A percentile compares a stretch with the other conserved stretches of the same genome.
Evolutionary conservation across 2,329 filamentous ascomycete genomes (phyloP).

Genomic region (Colletotrichum aenigma): DNA sequence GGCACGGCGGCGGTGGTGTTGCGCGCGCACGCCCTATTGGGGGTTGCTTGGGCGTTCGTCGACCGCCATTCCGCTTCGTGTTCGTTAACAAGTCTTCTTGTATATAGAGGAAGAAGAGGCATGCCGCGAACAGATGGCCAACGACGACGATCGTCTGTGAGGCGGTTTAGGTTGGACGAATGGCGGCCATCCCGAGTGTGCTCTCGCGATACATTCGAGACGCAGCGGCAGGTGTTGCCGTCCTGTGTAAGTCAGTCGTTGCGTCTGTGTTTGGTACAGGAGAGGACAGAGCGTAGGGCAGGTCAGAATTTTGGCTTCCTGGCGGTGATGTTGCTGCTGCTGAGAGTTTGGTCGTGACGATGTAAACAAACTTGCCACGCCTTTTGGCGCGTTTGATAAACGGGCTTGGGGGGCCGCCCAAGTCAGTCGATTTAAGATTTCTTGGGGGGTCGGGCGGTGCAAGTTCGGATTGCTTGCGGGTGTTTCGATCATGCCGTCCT

Average conservation of each 20-base stretch:
- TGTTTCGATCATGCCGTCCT: neutral
- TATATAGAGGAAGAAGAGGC: neutral
- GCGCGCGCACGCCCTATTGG: neutral
- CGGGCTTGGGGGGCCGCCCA: neutral
- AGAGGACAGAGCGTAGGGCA: neutral
- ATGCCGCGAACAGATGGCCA: neutral
- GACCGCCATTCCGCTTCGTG: neutral
- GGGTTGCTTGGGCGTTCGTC: neutral
- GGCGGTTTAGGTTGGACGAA: neutral
- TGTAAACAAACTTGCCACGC: neutral
- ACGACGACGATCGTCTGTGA: neutral
- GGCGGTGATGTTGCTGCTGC: neutral
- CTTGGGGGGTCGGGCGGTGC: neutral
- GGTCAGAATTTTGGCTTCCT: neutral
- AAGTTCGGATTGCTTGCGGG: neutral
- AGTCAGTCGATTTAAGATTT: slow-evolving; percentile 11
- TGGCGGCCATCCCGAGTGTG: neutral
- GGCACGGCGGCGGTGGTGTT: neutral
- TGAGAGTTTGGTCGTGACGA: neutral
- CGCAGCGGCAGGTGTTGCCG: neutral
- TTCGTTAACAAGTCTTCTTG: neutral
- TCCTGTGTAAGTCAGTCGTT: neutral
- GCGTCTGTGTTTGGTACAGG: neutral
- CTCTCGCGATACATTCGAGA: neutral
- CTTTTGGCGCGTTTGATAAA: neutral